phyloP scores from a whole-genome alignment of 495 filamentous ascomycete species.

The Geoglossum glabrum region DNA sequence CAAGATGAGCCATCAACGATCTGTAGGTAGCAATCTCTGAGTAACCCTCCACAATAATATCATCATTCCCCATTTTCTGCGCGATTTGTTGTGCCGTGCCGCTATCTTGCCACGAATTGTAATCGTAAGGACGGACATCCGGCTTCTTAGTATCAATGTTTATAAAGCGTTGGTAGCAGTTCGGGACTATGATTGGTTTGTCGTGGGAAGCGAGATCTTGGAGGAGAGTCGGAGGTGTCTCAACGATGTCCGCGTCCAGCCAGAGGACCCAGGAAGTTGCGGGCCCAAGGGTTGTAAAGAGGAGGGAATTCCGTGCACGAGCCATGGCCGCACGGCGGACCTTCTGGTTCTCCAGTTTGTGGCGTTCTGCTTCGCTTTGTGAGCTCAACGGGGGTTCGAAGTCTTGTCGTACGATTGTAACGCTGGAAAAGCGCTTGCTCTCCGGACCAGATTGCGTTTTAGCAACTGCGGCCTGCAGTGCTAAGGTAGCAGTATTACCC shows the following conservation, averaged over 20 bases:
- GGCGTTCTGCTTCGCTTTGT: conserved; percentile 73
- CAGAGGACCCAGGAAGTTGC: conserved; percentile 89
- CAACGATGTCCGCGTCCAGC: conserved; percentile 83
- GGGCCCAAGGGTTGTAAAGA: conserved; percentile 96
- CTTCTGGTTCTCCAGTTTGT: conserved; percentile 80
- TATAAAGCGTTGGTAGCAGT: conserved; percentile 81
- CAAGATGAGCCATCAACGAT: conserved; percentile 76
- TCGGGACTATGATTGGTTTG: conserved; percentile 76
- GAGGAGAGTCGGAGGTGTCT: conserved; percentile 69
- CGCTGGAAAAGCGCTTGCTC: conserved; percentile 66
- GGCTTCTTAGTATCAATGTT: conserved; percentile 46
- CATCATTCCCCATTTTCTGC: conserved; percentile 62
- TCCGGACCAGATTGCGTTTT: conserved; percentile 64
- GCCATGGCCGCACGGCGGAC: conserved; percentile 73
- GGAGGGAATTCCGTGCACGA: conserved; percentile 73
- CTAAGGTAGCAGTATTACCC: conserved; percentile 60
- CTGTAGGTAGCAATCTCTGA: conserved; percentile 80
- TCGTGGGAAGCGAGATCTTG: conserved; percentile 80
- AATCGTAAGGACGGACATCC: conserved; percentile 77
- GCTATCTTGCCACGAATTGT: conserved; percentile 91
- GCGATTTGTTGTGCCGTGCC: conserved; percentile 53
- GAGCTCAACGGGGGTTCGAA: conserved; percentile 65
- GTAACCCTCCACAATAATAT: conserved; percentile 89
- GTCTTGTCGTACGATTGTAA: conserved; percentile 89
- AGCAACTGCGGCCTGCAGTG: conserved; percentile 64